Conservation (phyloP, 768 basidiomycete genomes). For the Boletus reticuloceps region DNA sequence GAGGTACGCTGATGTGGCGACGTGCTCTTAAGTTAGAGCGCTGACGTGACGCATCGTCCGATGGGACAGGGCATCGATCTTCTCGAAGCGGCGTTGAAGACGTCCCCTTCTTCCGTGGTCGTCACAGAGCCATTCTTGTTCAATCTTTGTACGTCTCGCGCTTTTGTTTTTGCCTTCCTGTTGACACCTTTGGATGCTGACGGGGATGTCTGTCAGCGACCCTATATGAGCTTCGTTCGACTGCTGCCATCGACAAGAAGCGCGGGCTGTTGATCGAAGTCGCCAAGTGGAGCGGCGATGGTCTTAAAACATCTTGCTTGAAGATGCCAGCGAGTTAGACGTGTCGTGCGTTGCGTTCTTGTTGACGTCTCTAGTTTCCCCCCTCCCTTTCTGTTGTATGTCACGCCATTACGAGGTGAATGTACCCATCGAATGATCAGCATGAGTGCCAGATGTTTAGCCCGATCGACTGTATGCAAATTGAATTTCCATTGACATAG, state of each 20-base stretch:
- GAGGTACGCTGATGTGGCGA: conserved; percentile 45
- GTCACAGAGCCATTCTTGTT: conserved; percentile 82
- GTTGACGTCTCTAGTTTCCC: background rate
- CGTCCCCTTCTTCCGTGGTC: conserved; percentile 69
- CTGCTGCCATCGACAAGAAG: conserved; percentile 73
- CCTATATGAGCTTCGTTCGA: conserved; percentile 76
- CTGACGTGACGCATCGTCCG: background rate
- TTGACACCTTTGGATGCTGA: background rate
- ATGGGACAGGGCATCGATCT: conserved; percentile 59
- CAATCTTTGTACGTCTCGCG: conserved; percentile 62
- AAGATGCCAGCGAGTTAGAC: conserved; percentile 67
- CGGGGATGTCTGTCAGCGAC: conserved; percentile 47
- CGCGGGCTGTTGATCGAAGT: conserved; percentile 70
- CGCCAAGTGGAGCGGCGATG: conserved; percentile 86
- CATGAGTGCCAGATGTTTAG: background rate
- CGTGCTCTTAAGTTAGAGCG: no score
- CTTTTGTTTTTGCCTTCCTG: background rate
- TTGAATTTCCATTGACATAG: conserved; percentile 17
- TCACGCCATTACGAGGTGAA: background rate
- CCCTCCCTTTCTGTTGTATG: no score
- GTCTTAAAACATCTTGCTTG: conserved; percentile 69
- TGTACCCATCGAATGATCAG: background rate
- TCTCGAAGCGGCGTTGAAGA: conserved; percentile 57
- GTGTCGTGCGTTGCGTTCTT: background rate
- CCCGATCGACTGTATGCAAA: background rate